Percentiles rank a stretch among this genome's conserved stretches.
Evolutionary conservation across 2,329 filamentous ascomycete genomes (phyloP).

Genomic region (Hymenotorrendiella dingleyae): DNA sequence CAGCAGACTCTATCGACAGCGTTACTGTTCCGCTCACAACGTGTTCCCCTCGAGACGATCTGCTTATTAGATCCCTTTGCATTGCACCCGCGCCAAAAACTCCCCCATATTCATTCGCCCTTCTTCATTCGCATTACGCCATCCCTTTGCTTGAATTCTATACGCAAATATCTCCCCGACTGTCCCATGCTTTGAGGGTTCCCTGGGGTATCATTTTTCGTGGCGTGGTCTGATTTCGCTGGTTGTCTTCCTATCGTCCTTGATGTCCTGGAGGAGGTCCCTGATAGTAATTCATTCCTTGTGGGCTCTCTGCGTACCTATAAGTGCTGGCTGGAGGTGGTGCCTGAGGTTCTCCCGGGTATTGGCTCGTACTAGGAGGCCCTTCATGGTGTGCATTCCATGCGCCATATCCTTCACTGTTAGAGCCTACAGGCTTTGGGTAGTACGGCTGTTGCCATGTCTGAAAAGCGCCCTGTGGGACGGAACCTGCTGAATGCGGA

Average conservation of each 20-base stretch:
- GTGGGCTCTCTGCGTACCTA: constrained; percentile 21
- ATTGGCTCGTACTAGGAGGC: constrained; percentile 15
- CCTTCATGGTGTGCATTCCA: constrained; percentile 20
- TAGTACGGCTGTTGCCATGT: constrained; percentile 28
- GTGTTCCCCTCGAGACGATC: too few species aligned
- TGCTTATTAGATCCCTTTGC: too few species aligned
- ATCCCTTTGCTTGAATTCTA: not conserved
- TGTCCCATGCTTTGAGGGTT: not conserved
- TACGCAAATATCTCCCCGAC: not conserved
- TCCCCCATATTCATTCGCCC: not conserved
- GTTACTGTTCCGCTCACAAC: too few species aligned
- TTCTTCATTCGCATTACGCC: not conserved
- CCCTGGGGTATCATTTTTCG: not conserved
- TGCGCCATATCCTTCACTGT: constrained; percentile 21
- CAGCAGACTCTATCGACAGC: not conserved
- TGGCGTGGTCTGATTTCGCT: not conserved
- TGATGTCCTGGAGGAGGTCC: constrained; percentile 15
- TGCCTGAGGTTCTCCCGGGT: constrained; percentile 14
- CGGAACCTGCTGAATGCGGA: constrained; percentile 20
- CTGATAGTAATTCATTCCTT: constrained; percentile 26
- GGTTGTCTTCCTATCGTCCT: constrained; percentile 15
- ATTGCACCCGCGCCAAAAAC: too few species aligned
- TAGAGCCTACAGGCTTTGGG: constrained; percentile 21
- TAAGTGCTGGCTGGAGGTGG: constrained; percentile 11
- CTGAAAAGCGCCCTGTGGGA: constrained; percentile 18